Base-by-base conservation (phyloP, 2,329 filamentous ascomycete species). In the Trichoderma semiorbis region DNA sequence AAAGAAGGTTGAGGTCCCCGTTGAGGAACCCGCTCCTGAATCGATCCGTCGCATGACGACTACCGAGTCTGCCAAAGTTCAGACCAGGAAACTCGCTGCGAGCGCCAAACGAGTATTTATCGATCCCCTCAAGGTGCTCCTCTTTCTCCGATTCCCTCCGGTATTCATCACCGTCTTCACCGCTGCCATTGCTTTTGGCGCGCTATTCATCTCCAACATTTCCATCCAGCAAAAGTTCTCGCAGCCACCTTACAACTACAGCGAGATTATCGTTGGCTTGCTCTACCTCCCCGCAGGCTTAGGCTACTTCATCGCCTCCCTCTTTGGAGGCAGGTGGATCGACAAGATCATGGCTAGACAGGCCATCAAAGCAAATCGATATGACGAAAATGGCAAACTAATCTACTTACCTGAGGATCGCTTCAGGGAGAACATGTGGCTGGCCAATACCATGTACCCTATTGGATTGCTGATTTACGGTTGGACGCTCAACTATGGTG, bases 401-500 rank as follows among this genome's bases (percentile, higher is more conserved):
- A 82, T 93, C 11, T 92, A 89, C 77, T 84, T 89, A 2, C 93
- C 93, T 0, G 93, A 96, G 81, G 93, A 97, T 79, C 88, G 93
- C 14, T 93, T 96, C 88, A 86, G 90, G 57, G 92, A 95, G 78
- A 96, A 97, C 78, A 91, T 92, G 3, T 95, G 91, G 91, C 80
- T 95, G 0, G 91, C 91, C 3, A 90, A 90, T 0, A 83, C 89
- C 4, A 75, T 95, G 60, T 95, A 92, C 75, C 93, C 93, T 0
- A 84, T 85, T 0, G 90, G 90, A 0, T 80, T 96, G 72, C 83
- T 96, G 32, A 90, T 90, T 84, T 96, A 93, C 78, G 93, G 93
- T 5, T 97, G 93, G 93, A 87, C 89, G 0, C 86, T 88, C 0
- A 82, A 90, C 55, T 87, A 89, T 72, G 92, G 90, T 1, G 81